These are phyloP conservation scores for Plantago elongata DNA, from an alignment of 257 asterid species.

Conservation along the genomic window DNA sequence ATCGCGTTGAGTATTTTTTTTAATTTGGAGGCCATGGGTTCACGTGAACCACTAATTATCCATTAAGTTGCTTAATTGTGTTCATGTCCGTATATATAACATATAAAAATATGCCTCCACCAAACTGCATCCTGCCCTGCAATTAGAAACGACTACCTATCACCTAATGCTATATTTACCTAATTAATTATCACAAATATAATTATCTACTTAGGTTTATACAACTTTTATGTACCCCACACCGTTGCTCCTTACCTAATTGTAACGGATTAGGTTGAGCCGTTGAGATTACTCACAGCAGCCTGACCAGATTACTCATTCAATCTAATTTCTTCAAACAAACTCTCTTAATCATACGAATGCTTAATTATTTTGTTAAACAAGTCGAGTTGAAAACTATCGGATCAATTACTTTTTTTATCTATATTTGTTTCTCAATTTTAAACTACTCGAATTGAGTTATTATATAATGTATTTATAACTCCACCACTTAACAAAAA, in stretches of 20 bases:
- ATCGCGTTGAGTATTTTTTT: too few species aligned
- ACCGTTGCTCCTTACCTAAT: slow-evolving; percentile 19
- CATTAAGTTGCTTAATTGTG: background rate
- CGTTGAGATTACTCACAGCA: slow-evolving; percentile 15
- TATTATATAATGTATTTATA: too few species aligned
- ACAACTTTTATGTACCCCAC: slow-evolving; percentile 16
- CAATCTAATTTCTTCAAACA: background rate
- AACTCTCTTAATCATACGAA: too few species aligned
- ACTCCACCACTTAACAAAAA: too few species aligned
- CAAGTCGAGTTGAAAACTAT: too few species aligned
- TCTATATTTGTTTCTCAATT: too few species aligned
- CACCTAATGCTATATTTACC: background rate
- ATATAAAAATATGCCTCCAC: too few species aligned
- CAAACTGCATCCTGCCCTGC: too few species aligned
- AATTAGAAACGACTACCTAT: slow-evolving; percentile 12
- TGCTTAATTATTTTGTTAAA: too few species aligned
- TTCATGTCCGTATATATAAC: background rate
- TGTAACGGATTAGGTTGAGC: slow-evolving; percentile 14
- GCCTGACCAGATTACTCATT: slow-evolving; percentile 14
- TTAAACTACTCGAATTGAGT: too few species aligned
- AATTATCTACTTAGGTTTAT: background rate
- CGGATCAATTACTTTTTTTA: too few species aligned
- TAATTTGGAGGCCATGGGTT: too few species aligned
- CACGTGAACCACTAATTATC: background rate
- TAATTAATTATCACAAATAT: background rate